Evolutionary conservation across 305 asterid species (phyloP), one percentile per base, ranked within the genome.

Genomic region (Plantago lanceolata): DNA sequence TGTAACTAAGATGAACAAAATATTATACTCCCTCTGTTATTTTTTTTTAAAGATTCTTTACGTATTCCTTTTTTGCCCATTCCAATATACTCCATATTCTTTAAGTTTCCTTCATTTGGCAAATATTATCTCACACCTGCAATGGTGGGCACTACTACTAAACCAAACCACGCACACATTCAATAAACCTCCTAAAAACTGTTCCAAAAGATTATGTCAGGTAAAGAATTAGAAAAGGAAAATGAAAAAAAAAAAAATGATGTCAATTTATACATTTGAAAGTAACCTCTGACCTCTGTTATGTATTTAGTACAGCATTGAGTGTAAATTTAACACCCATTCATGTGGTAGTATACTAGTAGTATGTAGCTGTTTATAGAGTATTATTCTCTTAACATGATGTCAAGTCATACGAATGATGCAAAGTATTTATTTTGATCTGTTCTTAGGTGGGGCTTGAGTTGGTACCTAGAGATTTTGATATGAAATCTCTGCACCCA

Each of bases 381-480:
- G 45, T 40, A 40, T 40, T 40, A 15, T 11, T 68, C 48, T 18
- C 31, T 72, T 68, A 49, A 50, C 45, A 56, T 37, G 33, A 48
- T 63, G 64, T 57, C 63, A 51, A 49, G 24, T 15, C 13, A 59
- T 67, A 29, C 43, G 52, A 67, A 57, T 71, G 71, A 55, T 73
- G 43, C 68, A 63, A 61, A 47, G 2, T 40, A 63, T 24, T 19
- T 54, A 56, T 24, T 35, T 61, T 67, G 61, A 65, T 73, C 64
- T 64, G 69, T 75, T 67, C 68, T 58, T 73, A 92, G 97, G 97
- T 92, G 76, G 98, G 98, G 66, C 83, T 92, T 68, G 98, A 92
- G 82, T 82, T 92, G 77, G 98, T 92, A 67, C 89, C 98, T 48
- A 82, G 98, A 77, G 97, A 92, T 66, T 92, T 84, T 78, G 95